Evolutionary conservation across 2,329 filamentous ascomycete species (phyloP).

Genomic region (Curvularia eragrostidis): DNA sequence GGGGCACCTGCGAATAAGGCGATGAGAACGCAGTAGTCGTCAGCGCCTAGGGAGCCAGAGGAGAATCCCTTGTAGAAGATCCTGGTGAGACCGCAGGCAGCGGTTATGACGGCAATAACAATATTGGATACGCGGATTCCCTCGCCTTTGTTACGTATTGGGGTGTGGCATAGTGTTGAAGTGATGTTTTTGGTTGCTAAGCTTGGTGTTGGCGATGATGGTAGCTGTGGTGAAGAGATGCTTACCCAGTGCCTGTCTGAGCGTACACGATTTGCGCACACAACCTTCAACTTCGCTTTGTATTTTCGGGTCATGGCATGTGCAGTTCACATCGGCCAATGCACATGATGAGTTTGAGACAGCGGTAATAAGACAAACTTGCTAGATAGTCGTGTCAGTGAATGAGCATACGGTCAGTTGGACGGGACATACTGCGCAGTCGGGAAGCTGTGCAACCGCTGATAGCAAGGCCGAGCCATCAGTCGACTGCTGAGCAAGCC

Average conservation of each 20-base stretch:
- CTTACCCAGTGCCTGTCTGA: conserved; percentile 27
- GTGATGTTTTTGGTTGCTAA: conserved; percentile 54
- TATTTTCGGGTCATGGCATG: conserved; percentile 26
- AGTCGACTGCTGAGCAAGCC: conserved; percentile 21
- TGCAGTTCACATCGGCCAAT: conserved; percentile 21
- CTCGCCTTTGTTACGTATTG: conserved; percentile 46
- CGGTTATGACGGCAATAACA: conserved; percentile 44
- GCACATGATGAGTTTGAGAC: conserved; percentile 20
- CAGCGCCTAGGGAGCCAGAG: conserved; percentile 48
- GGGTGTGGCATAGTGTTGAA: conserved; percentile 48
- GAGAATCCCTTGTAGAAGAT: conserved; percentile 49
- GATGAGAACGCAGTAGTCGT: conserved; percentile 46
- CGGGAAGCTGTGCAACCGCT: conserved; percentile 22
- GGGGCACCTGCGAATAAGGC: conserved; percentile 33
- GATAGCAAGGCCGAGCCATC: conserved; percentile 16
- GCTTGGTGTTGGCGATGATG: conserved; percentile 4
- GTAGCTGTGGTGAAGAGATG: neutral
- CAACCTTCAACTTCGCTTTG: conserved; percentile 22
- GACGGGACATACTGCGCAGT: conserved; percentile 28
- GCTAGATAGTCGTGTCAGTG: conserved; percentile 17
- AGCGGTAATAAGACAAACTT: conserved; percentile 21
- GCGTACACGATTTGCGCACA: conserved; percentile 23
- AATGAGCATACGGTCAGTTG: neutral
- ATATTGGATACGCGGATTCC: conserved; percentile 45
- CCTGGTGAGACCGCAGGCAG: conserved; percentile 45